Evolutionary conservation across 495 filamentous ascomycete species (phyloP).

Genomic region (Hypoxylon intermedium): DNA sequence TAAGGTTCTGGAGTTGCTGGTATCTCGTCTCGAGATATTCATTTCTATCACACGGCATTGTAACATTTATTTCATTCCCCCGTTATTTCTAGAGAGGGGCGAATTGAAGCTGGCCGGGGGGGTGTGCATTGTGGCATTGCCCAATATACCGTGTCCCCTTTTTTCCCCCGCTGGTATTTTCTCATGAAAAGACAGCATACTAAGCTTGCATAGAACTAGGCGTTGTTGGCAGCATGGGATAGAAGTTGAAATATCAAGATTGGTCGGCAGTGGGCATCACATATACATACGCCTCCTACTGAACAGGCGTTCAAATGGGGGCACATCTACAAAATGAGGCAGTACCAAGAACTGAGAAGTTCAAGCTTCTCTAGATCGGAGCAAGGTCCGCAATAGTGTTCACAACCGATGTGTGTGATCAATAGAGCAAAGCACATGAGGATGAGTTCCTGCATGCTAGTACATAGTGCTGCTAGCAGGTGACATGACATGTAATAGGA

Average conservation of each 20-base stretch:
- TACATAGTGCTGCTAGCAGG: constrained; percentile 15
- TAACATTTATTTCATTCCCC: constrained; percentile 19
- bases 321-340: constrained; percentile 28
- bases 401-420: constrained; percentile 20
- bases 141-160: constrained; percentile 5
- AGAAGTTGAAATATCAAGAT: constrained; percentile 40
- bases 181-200: constrained; percentile 32
- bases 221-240: constrained; percentile 46
- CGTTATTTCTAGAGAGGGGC: constrained; percentile 10
- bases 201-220: constrained; percentile 44
- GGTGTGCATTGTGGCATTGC: constrained; percentile 8
- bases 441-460: constrained; percentile 23
- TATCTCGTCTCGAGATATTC: constrained; percentile 30
- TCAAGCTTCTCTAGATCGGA: constrained; percentile 6
- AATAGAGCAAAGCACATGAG: constrained; percentile 21
- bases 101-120: not conserved
- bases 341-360: constrained; percentile 13
- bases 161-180: constrained; percentile 4
- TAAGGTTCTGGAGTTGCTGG: constrained; percentile 42
- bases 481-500: constrained; percentile 25
- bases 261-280: constrained; percentile 25
- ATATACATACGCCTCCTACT: constrained; percentile 18
- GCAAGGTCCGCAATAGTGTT: constrained; percentile 23
- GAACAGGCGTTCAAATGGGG: constrained; percentile 24
- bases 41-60: constrained; percentile 22